These are phyloP conservation scores for Platismatia glauca DNA, from an alignment of 495 filamentous ascomycete genomes.

Conservation along the genomic window DNA sequence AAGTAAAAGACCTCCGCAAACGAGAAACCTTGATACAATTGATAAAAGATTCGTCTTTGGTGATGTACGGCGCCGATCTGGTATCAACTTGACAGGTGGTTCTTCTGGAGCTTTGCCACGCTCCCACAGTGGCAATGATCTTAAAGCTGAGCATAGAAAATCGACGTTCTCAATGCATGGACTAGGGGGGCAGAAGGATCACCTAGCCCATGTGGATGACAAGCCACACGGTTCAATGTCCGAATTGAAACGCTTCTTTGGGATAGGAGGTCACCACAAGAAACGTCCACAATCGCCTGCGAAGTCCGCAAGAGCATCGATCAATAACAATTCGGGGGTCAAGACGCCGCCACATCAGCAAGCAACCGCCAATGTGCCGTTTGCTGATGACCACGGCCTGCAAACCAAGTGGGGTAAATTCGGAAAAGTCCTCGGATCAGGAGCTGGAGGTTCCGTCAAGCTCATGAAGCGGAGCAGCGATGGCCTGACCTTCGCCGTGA, in stretches of 20 bases:
- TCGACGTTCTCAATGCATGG: conserved; percentile 30
- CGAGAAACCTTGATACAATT: conserved; percentile 56
- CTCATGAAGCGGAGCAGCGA: conserved; percentile 89
- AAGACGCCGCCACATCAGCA: conserved; percentile 50
- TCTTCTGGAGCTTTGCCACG: conserved; percentile 26
- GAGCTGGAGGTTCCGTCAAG: conserved; percentile 89
- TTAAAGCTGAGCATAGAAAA: conserved; percentile 38
- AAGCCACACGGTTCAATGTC: conserved; percentile 81
- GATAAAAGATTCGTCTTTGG: conserved; percentile 83
- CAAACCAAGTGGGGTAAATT: conserved; percentile 90
- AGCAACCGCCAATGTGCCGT: conserved; percentile 62
- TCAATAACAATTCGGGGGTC: conserved; percentile 31
- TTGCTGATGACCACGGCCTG: conserved; percentile 88
- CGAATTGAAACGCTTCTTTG: conserved; percentile 90
- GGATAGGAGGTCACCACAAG: conserved; percentile 54
- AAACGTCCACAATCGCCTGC: conserved; percentile 59
- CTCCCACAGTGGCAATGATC: conserved; percentile 40
- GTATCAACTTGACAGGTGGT: conserved; percentile 16
- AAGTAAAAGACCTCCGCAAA: conserved; percentile 65
- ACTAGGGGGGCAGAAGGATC: conserved; percentile 39
- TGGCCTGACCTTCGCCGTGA: conserved; percentile 88
- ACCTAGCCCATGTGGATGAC: conserved; percentile 40
- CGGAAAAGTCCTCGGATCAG: conserved; percentile 85
- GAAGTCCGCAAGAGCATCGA: conserved; percentile 36
- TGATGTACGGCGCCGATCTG: conserved; percentile 42